A percentile compares a stretch with the other conserved stretches of the same genome.
These are phyloP conservation scores for Malus hybrid DNA, from an alignment of 331 rosid genomes.

Conservation along the genomic window DNA sequence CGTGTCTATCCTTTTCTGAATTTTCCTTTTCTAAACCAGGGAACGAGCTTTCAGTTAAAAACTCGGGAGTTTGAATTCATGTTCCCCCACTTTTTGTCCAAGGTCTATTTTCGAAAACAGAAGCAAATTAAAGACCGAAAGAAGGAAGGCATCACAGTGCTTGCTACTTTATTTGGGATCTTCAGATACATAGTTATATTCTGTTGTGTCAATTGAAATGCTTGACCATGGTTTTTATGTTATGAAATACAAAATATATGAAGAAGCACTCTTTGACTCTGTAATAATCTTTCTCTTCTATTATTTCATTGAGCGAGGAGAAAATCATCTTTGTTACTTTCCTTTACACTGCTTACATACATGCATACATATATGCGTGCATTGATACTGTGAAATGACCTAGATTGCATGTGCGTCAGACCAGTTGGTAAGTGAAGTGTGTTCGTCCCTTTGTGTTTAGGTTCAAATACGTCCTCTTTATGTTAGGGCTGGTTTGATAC, in stretches of 20 bases:
- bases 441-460: too few species aligned
- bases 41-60: conserved; percentile 34
- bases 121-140: conserved; percentile 52
- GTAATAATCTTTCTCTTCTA: conserved; percentile 24
- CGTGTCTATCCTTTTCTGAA: conserved; percentile 43
- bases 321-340: conserved; percentile 8
- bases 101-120: conserved; percentile 39
- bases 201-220: conserved; percentile 48
- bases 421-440: too few species aligned
- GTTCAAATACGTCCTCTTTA: too few species aligned
- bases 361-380: not conserved
- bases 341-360: not conserved
- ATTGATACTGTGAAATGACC: too few species aligned
- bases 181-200: conserved; percentile 41
- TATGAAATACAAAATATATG: conserved; percentile 45
- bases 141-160: conserved; percentile 39
- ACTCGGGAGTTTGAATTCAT: conserved; percentile 27
- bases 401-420: too few species aligned
- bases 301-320: conserved; percentile 17
- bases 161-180: conserved; percentile 25
- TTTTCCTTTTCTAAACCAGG: conserved; percentile 31
- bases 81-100: conserved; percentile 45
- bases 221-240: conserved; percentile 52
- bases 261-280: conserved; percentile 32
- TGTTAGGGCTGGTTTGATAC: too few species aligned